Percentiles rank a stretch among this genome's conserved stretches.
phyloP scores from a whole-genome alignment of 805 yeast genomes.

The Jamesozyma rosinii region DNA sequence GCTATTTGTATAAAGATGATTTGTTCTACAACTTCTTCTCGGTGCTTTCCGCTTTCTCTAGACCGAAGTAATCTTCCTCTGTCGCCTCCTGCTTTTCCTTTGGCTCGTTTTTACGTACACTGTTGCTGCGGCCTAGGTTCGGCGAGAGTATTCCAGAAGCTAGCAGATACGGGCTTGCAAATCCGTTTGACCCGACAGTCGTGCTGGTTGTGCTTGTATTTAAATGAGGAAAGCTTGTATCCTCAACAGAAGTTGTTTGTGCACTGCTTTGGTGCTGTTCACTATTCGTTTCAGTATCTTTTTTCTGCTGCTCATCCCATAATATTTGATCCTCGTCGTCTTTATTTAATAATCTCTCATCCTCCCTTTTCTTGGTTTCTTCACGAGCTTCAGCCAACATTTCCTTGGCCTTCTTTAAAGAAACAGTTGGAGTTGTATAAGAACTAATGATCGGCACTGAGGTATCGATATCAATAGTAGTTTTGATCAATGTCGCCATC shows the following conservation, averaged over 20 bases:
- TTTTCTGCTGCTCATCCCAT: slow-evolving; percentile 26
- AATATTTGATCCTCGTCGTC: slow-evolving; percentile 24
- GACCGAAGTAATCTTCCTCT: slow-evolving; percentile 6
- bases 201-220: slow-evolving; percentile 14
- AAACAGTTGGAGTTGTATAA: slow-evolving; percentile 91
- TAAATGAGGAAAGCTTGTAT: slow-evolving; percentile 6
- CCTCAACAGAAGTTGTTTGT: slow-evolving; percentile 18
- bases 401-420: slow-evolving; percentile 79
- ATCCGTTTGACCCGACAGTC: slow-evolving; percentile 34
- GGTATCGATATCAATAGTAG: slow-evolving; percentile 93
- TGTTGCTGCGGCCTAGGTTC: slow-evolving; percentile 20
- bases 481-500: slow-evolving; percentile 91
- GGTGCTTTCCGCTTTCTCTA: neutral
- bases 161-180: slow-evolving; percentile 58
- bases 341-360: slow-evolving; percentile 26
- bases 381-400: slow-evolving; percentile 75
- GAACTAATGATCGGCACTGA: slow-evolving; percentile 84
- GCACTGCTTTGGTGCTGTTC: slow-evolving; percentile 4
- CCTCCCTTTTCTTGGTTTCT: slow-evolving; percentile 50
- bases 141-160: slow-evolving; percentile 57
- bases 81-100: slow-evolving; percentile 3
- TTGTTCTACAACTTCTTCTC: neutral
- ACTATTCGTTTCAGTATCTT: neutral
- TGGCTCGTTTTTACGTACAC: slow-evolving; percentile 1
- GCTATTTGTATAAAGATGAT: neutral